phyloP scores from a whole-genome alignment of 78 protist genomes.

The Dictyostelium firmibasis region DNA sequence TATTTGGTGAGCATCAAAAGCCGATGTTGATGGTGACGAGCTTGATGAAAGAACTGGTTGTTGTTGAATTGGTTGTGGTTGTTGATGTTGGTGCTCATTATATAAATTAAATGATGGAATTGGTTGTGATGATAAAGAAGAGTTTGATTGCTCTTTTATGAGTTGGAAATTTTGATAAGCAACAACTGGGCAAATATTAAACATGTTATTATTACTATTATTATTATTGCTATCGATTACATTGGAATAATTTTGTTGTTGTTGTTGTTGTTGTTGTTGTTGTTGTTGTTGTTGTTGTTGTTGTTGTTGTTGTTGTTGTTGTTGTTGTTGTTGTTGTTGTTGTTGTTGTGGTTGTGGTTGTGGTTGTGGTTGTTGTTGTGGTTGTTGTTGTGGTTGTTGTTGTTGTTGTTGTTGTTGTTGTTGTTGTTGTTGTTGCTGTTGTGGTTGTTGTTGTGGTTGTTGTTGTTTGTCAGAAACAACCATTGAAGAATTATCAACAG shows the following conservation, averaged over 20 bases:
- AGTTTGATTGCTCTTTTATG: background rate
- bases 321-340: constrained; percentile 8
- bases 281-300: background rate
- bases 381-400: constrained; percentile 3
- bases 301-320: constrained; percentile 2
- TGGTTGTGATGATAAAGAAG: background rate
- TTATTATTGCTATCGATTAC: background rate
- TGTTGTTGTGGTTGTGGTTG: background rate
- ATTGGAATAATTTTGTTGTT: background rate
- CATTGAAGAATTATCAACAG: background rate
- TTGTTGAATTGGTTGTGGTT: background rate
- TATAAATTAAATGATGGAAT: background rate
- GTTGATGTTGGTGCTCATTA: background rate
- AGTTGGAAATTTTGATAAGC: background rate
- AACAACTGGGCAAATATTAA: background rate
- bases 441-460: background rate
- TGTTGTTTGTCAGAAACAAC: background rate
- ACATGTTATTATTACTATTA: background rate
- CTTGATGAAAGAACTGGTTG: background rate
- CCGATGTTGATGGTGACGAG: background rate
- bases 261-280: background rate
- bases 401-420: constrained; percentile 41
- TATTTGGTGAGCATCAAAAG: background rate
- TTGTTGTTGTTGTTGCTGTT: constrained; percentile 7
- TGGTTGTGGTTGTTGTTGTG: constrained; percentile 1